These are phyloP conservation scores for Ambrosiella beaveri DNA, from an alignment of 2,329 filamentous ascomycete genomes.

Conservation along the genomic window DNA sequence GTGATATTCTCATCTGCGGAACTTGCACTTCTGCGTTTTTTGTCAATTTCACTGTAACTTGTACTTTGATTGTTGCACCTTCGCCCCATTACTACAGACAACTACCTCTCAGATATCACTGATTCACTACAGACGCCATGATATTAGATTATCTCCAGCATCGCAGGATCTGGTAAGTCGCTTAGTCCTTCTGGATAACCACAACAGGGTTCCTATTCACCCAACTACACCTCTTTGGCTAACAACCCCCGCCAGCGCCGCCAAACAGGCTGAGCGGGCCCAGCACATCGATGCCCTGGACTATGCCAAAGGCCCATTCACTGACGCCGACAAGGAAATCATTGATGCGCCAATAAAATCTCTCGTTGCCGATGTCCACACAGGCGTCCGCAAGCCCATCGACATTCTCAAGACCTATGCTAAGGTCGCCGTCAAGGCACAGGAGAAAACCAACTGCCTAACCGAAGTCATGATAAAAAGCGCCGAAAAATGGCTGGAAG, in stretches of 20 bases:
- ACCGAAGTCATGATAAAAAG: constrained; percentile 72
- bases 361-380: constrained; percentile 62
- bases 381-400: constrained; percentile 44
- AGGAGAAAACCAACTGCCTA: constrained; percentile 73
- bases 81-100: too few species aligned
- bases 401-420: constrained; percentile 73
- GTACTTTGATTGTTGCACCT: too few species aligned
- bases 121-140: too few species aligned
- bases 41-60: too few species aligned
- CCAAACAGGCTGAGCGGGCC: constrained; percentile 63
- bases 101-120: too few species aligned
- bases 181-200: too few species aligned
- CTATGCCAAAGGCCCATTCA: constrained; percentile 39
- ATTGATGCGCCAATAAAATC: constrained; percentile 58
- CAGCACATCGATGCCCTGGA: constrained; percentile 50
- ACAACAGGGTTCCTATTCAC: too few species aligned
- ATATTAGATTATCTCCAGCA: too few species aligned
- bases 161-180: too few species aligned
- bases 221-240: too few species aligned
- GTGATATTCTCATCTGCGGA: too few species aligned
- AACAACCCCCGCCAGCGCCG: constrained; percentile 16
- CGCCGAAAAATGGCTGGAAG: constrained; percentile 53
- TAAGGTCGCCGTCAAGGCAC: constrained; percentile 69
- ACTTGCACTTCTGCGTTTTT: too few species aligned
- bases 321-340: constrained; percentile 45